Evolutionary conservation across 352 stramenopile genomes (phyloP), one percentile per base, ranked within the genome.

Genomic region (Globisporangium takayamanum): DNA sequence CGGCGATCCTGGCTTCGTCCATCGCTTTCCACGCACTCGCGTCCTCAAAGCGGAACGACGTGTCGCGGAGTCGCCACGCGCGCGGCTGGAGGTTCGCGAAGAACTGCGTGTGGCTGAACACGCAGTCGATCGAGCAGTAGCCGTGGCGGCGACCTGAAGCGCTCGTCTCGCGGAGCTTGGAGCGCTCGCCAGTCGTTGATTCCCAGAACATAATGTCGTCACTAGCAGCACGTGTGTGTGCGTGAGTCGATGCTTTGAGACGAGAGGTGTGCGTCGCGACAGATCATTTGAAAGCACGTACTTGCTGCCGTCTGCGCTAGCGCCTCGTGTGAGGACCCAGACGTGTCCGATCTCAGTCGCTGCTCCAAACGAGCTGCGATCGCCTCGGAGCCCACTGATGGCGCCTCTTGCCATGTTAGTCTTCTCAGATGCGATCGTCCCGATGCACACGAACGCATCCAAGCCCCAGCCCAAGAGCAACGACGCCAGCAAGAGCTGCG

Each of bases 381-480:
- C 33, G 61, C 16, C 28, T 54, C 25, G 22, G 22, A 22, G 22
- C 22, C 22, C 22, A 22, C 22, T 22, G 22, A 22, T 22, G 22
- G 22, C 22, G 22, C 22, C 22, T 22, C 22, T 67, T 54, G 1
- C 59, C 67, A 10, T 42, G 44, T 18, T 28, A 18, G 55, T 72
- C 50, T 70, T 77, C 30, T 58, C 62, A 1, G 68, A 62, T 22
- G 69, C 73, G n/a, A 92, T 73, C 5, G 71, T 91, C 7, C 88
- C 87, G n/a, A 96, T 85, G 50, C 80, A 91, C 14, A 96, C 81
- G 64, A 82, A 97, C 2, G 87, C 87, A 52, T 95, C 80, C 2
- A 97, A 65, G 0, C 89, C 89, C 60, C 89, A 97, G 18, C 91
- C 88, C 5, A 96, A 66, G 8, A 97, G 70, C 15, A 97, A 57